A percentile compares a stretch with the other conserved stretches of the same genome.
phyloP scores from a whole-genome alignment of 2,329 filamentous ascomycete species.

The Podosphaera fusca region DNA sequence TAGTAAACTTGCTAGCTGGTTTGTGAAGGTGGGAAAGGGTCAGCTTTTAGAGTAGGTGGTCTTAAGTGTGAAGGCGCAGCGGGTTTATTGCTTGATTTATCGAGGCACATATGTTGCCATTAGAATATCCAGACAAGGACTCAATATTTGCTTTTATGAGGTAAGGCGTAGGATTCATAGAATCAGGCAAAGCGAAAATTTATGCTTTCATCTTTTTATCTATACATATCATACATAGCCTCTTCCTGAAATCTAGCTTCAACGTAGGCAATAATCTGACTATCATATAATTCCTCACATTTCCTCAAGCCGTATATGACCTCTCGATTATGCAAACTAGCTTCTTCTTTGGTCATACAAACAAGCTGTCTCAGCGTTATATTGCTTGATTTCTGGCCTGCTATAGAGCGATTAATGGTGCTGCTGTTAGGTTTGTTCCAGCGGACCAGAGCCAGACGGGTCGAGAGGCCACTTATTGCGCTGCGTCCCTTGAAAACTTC shows the following conservation, averaged over 20 bases:
- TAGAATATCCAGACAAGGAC: too few species aligned
- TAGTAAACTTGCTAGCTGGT: too few species aligned
- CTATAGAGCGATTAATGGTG: slow-evolving; percentile 36
- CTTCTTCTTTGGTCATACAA: slow-evolving; percentile 85
- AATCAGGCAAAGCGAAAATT: too few species aligned
- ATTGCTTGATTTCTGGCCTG: slow-evolving; percentile 57
- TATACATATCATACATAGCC: slow-evolving; percentile 30
- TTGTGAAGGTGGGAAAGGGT: too few species aligned
- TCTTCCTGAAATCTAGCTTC: slow-evolving; percentile 45
- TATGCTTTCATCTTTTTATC: slow-evolving; percentile 12
- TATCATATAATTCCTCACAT: slow-evolving; percentile 52
- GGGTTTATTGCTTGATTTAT: too few species aligned
- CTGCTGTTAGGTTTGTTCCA: slow-evolving; percentile 47
- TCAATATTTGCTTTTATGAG: too few species aligned
- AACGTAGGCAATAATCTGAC: slow-evolving; percentile 41
- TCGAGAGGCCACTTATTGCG: slow-evolving; percentile 58
- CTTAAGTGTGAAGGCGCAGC: too few species aligned
- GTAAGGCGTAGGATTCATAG: too few species aligned
- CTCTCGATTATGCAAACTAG: slow-evolving; percentile 53
- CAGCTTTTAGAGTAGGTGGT: too few species aligned
- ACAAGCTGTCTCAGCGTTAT: slow-evolving; percentile 51
- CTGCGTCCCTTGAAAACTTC: slow-evolving; percentile 74
- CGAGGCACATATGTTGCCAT: too few species aligned
- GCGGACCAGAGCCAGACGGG: slow-evolving; percentile 53
- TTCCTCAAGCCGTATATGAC: slow-evolving; percentile 46